A percentile compares a stretch with the other conserved stretches of the same genome.
phyloP scores from a whole-genome alignment of 1,284 basidiomycete species.

The Anthracocystis walkeri region DNA sequence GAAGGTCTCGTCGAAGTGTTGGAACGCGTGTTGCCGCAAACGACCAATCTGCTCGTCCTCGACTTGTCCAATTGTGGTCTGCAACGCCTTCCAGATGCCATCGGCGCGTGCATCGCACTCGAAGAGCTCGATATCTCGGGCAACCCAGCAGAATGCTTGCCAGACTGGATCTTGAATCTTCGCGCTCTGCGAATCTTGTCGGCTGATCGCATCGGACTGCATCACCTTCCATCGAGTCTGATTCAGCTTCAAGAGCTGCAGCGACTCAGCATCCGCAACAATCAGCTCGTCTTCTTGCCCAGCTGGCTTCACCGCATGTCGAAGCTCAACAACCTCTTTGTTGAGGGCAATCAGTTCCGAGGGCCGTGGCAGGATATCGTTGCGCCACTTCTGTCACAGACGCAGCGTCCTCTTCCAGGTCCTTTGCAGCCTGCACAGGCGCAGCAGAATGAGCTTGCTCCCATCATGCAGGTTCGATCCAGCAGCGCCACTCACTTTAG shows the following conservation, averaged over 20 bases:
- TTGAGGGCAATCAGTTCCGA: constrained; percentile 93
- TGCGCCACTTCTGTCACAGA: constrained; percentile 33
- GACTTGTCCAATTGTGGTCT: constrained; percentile 78
- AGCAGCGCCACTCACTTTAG: constrained; percentile 13
- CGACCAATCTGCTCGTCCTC: constrained; percentile 57
- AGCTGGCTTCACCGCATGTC: constrained; percentile 90
- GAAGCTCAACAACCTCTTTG: constrained; percentile 83
- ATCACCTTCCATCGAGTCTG: constrained; percentile 75
- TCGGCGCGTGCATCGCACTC: constrained; percentile 81
- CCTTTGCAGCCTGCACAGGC: constrained; percentile 8
- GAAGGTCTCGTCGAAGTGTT: constrained; percentile 32
- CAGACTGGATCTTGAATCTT: constrained; percentile 79
- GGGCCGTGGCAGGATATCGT: constrained; percentile 90
- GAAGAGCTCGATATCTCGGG: constrained; percentile 94
- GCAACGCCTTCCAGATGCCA: constrained; percentile 80
- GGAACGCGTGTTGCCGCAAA: constrained; percentile 40
- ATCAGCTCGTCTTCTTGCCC: constrained; percentile 88
- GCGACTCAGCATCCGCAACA: constrained; percentile 86
- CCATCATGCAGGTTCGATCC: neutral
- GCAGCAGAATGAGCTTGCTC: constrained; percentile 2
- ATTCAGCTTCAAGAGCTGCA: constrained; percentile 77
- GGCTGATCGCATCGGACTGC: constrained; percentile 86
- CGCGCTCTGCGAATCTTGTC: constrained; percentile 84
- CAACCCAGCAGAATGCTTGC: constrained; percentile 77
- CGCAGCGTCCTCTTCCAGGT: neutral